Conservation (phyloP, 129 eudicot genomes). For the Escallonia rubra region DNA sequence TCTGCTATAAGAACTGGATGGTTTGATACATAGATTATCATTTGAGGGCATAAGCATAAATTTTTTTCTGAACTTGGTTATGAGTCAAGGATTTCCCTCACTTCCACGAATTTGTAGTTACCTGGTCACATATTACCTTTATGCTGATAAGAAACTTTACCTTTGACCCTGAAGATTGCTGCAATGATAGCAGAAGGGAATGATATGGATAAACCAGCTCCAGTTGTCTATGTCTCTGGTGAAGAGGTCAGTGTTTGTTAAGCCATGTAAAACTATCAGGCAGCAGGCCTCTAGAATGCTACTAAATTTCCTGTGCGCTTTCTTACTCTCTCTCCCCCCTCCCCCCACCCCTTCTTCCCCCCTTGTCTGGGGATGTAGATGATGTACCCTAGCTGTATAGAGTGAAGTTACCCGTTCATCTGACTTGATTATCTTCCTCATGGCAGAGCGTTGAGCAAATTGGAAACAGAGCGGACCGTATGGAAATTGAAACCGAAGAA, state of each 20-base stretch:
- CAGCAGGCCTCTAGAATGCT: not conserved
- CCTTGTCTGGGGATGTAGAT: too few relatives aligned
- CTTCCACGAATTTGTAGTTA: not conserved
- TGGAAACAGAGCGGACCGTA: slow-evolving; percentile 88
- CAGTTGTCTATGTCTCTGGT: slow-evolving; percentile 89
- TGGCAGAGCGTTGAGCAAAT: slow-evolving; percentile 95
- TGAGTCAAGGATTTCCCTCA: slow-evolving; percentile 1
- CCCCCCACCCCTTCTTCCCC: too few relatives aligned
- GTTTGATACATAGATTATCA: not conserved
- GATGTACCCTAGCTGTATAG: not conserved
- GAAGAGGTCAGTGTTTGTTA: slow-evolving; percentile 66
- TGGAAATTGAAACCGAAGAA: slow-evolving; percentile 62
- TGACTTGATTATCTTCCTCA: not conserved
- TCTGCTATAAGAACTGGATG: not conserved
- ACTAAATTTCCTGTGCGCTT: not conserved
- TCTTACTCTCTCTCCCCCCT: too few relatives aligned
- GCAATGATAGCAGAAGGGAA: slow-evolving; percentile 83
- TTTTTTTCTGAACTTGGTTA: slow-evolving; percentile 1
- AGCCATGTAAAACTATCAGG: not conserved
- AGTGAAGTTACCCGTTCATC: not conserved
- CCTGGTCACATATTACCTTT: not conserved
- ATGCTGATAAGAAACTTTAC: slow-evolving; percentile 1
- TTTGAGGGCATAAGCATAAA: not conserved
- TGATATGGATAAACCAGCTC: slow-evolving; percentile 42
- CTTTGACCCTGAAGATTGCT: slow-evolving; percentile 51